phyloP scores from a whole-genome alignment of 768 basidiomycete genomes.

The Serendipita sp. region DNA sequence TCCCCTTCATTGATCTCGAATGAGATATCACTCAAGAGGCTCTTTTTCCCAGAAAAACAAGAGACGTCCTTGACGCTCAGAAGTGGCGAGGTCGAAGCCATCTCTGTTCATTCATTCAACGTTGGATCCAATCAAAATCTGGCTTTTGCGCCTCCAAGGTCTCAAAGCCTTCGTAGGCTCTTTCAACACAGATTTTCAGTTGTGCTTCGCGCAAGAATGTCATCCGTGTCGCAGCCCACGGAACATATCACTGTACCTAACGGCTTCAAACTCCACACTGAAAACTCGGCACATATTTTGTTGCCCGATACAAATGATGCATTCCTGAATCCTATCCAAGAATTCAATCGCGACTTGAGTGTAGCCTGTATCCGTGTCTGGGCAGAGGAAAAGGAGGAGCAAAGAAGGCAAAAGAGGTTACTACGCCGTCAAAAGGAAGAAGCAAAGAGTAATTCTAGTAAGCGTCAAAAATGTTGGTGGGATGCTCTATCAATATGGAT shows the following conservation, averaged over 20 bases:
- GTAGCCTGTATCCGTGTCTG: constrained; percentile 81
- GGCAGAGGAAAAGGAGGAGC: constrained; percentile 53
- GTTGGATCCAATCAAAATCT: not conserved
- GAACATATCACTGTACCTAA: constrained; percentile 32
- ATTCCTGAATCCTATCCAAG: constrained; percentile 93
- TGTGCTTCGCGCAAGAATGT: no score
- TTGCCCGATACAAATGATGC: constrained; percentile 60
- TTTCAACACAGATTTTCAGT: no score
- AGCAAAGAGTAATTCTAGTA: not conserved
- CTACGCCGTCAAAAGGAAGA: constrained; percentile 33
- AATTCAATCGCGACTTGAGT: constrained; percentile 91
- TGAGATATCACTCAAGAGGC: constrained; percentile 43
- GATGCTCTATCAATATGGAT: not conserved
- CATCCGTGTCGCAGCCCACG: not conserved
- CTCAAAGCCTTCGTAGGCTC: not conserved
- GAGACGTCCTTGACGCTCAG: not conserved
- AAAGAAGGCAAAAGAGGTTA: constrained; percentile 47
- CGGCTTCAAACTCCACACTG: constrained; percentile 62
- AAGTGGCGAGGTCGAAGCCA: constrained; percentile 1
- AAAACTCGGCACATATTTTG: constrained; percentile 68
- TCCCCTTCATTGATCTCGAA: constrained; percentile 56
- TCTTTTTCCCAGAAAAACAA: constrained; percentile 21
- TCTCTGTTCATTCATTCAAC: not conserved
- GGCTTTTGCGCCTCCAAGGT: not conserved
- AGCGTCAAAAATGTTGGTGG: constrained; percentile 8